These are phyloP conservation scores for Hebeloma cylindrosporum DNA, from an alignment of 768 basidiomycete species.

Conservation along the genomic window DNA sequence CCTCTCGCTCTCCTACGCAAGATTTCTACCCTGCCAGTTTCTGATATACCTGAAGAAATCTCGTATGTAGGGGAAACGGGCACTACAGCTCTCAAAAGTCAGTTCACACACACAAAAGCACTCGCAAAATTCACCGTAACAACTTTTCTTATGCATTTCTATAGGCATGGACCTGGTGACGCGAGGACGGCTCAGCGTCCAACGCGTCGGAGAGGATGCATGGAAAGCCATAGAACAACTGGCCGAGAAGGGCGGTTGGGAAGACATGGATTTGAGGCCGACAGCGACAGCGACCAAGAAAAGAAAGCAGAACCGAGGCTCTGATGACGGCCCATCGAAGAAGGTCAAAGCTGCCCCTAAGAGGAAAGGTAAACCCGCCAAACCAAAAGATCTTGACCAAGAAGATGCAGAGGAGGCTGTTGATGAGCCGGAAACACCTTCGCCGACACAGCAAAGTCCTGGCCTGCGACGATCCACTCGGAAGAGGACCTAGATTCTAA, in stretches of 20 bases:
- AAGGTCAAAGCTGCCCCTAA: not conserved
- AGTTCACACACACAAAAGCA: slow-evolving; percentile 10
- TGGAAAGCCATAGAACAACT: slow-evolving; percentile 63
- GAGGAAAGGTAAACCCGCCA: not conserved
- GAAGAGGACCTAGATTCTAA: slow-evolving; percentile 1
- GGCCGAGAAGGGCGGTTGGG: slow-evolving; percentile 80
- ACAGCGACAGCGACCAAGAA: slow-evolving; percentile 16
- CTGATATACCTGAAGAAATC: slow-evolving; percentile 51
- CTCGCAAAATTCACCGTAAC: not conserved
- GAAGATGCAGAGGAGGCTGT: not conserved
- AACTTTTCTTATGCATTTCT: slow-evolving; percentile 3
- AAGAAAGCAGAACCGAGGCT: slow-evolving; percentile 1
- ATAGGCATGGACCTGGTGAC: slow-evolving; percentile 77
- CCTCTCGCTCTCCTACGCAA: slow-evolving; percentile 72
- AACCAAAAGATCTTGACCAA: not conserved
- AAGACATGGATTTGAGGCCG: slow-evolving; percentile 43
- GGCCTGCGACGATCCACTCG: slow-evolving; percentile 13
- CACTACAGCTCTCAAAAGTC: slow-evolving; percentile 64
- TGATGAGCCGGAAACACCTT: not conserved
- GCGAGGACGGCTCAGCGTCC: slow-evolving; percentile 84
- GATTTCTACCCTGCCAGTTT: slow-evolving; percentile 45
- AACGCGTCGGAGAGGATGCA: slow-evolving; percentile 66
- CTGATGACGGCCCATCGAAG: not conserved
- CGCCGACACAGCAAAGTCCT: slow-evolving; percentile 1
- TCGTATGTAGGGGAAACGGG: slow-evolving; percentile 67